Percentiles rank a stretch among this genome's conserved stretches.
phyloP scores from a whole-genome alignment of 441 rosid species.

The Corymbia calophylla region DNA sequence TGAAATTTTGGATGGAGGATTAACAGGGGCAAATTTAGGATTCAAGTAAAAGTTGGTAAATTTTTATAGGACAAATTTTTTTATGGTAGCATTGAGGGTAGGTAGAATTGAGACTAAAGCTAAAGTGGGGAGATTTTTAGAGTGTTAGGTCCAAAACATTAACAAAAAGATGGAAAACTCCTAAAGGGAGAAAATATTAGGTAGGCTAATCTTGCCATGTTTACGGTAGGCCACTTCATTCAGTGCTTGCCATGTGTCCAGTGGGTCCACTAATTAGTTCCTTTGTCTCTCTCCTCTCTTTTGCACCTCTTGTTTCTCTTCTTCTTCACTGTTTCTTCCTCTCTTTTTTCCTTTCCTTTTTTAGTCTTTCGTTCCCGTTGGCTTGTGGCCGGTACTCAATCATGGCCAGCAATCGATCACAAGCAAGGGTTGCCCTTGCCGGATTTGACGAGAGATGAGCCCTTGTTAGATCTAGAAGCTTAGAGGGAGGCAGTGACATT shows the following conservation, averaged over 20 bases:
- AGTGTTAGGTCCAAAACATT: background rate
- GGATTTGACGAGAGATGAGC: background rate
- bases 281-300: background rate
- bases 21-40: background rate
- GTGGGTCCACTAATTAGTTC: background rate
- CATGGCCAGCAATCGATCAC: rapidly evolving
- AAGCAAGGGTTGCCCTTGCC: background rate
- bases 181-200: background rate
- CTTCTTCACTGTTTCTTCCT: background rate
- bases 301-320: no score
- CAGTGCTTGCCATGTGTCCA: background rate
- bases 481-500: background rate
- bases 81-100: no score
- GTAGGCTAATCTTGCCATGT: no score
- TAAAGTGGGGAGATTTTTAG: background rate
- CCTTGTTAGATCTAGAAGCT: background rate
- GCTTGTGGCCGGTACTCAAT: background rate
- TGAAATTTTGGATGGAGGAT: no score
- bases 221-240: background rate
- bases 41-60: background rate
- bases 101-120: background rate
- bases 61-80: no score
- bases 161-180: background rate
- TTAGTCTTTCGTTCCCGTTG: background rate
- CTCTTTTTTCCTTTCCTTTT: no score